Conservation (phyloP, 257 asterid genomes). For the Solanum chiquidenum region DNA sequence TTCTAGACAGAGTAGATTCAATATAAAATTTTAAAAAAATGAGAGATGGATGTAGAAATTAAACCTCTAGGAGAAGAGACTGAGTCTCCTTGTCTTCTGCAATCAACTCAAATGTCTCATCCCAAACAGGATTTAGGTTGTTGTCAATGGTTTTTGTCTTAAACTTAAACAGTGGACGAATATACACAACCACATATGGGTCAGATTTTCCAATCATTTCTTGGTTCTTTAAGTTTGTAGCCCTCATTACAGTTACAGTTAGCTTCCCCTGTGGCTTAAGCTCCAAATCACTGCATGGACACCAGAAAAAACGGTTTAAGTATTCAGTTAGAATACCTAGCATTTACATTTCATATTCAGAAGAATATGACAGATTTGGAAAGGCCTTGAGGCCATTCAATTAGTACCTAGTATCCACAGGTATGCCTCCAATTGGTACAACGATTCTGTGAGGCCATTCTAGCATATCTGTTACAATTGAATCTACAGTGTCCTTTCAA, state of each 20-base stretch:
- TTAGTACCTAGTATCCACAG: slow-evolving; percentile 65
- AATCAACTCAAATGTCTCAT: slow-evolving; percentile 64
- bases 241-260: slow-evolving; percentile 48
- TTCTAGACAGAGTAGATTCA: background rate
- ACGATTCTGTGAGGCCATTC: slow-evolving; percentile 99
- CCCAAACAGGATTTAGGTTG: slow-evolving; percentile 92
- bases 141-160: slow-evolving; percentile 82
- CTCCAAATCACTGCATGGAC: slow-evolving; percentile 76
- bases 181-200: slow-evolving; percentile 64
- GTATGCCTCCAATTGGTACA: slow-evolving; percentile 90
- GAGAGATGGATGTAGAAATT: background rate
- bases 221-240: slow-evolving; percentile 79
- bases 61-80: slow-evolving; percentile 72
- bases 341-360: background rate
- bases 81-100: slow-evolving; percentile 99
- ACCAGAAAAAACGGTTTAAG: background rate
- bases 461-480: slow-evolving; percentile 81
- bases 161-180: slow-evolving; percentile 84
- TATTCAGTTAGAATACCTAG: background rate
- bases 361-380: background rate
- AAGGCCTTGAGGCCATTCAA: background rate
- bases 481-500: slow-evolving; percentile 70
- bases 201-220: slow-evolving; percentile 97
- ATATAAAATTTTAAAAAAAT: background rate
- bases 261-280: slow-evolving; percentile 96